These are phyloP conservation scores for Arthromyces matolae DNA, from an alignment of 768 basidiomycete genomes.

Conservation along the genomic window DNA sequence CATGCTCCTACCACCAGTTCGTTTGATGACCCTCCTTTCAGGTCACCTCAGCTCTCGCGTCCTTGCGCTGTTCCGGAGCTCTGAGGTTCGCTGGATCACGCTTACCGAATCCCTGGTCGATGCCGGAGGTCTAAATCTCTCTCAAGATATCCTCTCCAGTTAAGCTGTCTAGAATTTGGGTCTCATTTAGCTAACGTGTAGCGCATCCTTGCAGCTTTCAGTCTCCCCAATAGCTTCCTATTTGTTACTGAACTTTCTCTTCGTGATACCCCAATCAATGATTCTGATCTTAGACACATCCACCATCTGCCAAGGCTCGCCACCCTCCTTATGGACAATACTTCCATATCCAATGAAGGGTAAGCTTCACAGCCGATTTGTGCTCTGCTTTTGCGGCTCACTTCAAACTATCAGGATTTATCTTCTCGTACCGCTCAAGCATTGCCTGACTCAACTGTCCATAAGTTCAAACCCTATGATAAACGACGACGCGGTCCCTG, in stretches of 20 bases:
- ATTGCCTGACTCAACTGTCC: constrained; percentile 48
- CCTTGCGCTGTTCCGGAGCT: constrained; percentile 41
- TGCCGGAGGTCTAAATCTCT: constrained; percentile 49
- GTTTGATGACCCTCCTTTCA: constrained; percentile 16
- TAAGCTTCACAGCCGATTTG: constrained; percentile 23
- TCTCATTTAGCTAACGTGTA: constrained; percentile 8
- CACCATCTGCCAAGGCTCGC: constrained; percentile 51
- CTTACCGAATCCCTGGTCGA: constrained; percentile 45
- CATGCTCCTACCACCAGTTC: constrained; percentile 21
- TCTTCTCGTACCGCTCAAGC: constrained; percentile 52
- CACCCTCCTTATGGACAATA: constrained; percentile 45
- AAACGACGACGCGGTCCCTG: constrained; percentile 54
- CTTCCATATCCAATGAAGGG: constrained; percentile 62
- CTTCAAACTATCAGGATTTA: constrained; percentile 40
- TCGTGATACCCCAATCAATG: constrained; percentile 37
- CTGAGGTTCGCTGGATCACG: constrained; percentile 40
- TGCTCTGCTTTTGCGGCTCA: constrained; percentile 7
- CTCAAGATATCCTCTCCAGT: constrained; percentile 43
- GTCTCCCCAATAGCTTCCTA: constrained; percentile 47
- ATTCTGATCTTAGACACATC: constrained; percentile 48
- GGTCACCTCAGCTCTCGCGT: constrained; percentile 46
- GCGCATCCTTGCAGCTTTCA: constrained; percentile 38
- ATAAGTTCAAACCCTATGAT: constrained; percentile 50
- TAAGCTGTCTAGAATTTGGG: constrained; percentile 5
- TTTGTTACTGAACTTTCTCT: constrained; percentile 50